Evolutionary conservation across 805 yeast species (phyloP).

Genomic region (Hanseniaspora hatyaiensis): DNA sequence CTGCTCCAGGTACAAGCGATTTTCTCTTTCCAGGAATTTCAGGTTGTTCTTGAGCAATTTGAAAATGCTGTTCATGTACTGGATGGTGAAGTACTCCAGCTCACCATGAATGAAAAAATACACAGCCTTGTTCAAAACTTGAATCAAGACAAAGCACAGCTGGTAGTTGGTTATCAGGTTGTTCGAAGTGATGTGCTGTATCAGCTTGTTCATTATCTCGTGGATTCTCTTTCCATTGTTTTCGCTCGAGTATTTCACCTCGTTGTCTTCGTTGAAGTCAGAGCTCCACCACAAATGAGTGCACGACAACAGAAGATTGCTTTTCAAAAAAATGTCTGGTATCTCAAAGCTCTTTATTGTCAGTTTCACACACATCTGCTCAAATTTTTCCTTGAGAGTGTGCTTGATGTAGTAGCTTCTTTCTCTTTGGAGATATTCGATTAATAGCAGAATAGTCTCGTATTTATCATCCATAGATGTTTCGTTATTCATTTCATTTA

Average conservation of each 20-base stretch:
- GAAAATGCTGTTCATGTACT: conserved; percentile 74
- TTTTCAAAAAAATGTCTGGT: conserved; percentile 9
- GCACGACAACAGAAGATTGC: conserved; percentile 41
- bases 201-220: conserved; percentile 9
- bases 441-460: conserved; percentile 40
- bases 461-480: conserved; percentile 44
- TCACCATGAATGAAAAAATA: conserved; percentile 79
- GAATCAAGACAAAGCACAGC: conserved; percentile 66
- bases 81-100: conserved; percentile 48
- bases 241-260: conserved; percentile 25
- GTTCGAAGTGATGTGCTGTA: conserved; percentile 7
- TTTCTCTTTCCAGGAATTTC: conserved; percentile 31
- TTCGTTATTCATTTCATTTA: conserved; percentile 67
- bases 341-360: conserved; percentile 13
- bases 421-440: conserved; percentile 42
- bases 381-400: conserved; percentile 18
- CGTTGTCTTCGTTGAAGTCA: conserved; percentile 36
- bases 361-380: conserved; percentile 23
- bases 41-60: conserved; percentile 65
- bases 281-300: conserved; percentile 91
- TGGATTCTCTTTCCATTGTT: conserved; percentile 11
- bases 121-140: conserved; percentile 73
- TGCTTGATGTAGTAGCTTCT: conserved; percentile 46
- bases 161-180: conserved; percentile 7
- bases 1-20: conserved; percentile 21